phyloP scores from a whole-genome alignment of 352 stramenopile species.

The Phytophthora pisi region DNA sequence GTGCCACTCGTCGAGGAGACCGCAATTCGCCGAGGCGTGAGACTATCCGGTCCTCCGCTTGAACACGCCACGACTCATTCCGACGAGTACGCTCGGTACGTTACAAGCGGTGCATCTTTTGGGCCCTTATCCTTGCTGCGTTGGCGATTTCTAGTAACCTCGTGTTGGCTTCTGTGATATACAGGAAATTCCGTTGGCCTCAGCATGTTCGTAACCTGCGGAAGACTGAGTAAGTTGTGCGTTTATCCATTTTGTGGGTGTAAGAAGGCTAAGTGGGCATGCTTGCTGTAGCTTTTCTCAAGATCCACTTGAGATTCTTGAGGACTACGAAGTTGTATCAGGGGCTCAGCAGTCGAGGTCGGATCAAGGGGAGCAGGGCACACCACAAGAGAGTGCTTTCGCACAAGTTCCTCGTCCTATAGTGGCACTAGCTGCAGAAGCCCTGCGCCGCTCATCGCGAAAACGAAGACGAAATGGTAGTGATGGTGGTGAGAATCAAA shows the following conservation, averaged over 20 bases:
- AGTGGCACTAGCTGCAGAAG: slow-evolving; percentile 39
- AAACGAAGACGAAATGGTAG: slow-evolving; percentile 48
- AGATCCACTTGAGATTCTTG: slow-evolving; percentile 49
- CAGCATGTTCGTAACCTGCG: slow-evolving; percentile 64
- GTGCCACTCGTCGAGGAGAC: slow-evolving; percentile 39
- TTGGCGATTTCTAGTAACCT: not conserved
- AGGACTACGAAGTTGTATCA: slow-evolving; percentile 50
- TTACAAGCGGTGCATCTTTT: not conserved
- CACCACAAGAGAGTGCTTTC: slow-evolving; percentile 36
- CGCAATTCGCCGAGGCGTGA: slow-evolving; percentile 38
- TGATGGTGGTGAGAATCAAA: slow-evolving; percentile 6
- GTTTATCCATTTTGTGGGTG: slow-evolving; percentile 19
- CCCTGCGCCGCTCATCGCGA: slow-evolving; percentile 28
- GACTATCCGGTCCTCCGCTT: slow-evolving; percentile 48
- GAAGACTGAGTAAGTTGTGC: slow-evolving; percentile 52
- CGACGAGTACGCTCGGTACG: slow-evolving; percentile 52
- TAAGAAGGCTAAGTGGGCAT: slow-evolving; percentile 7
- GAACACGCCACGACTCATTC: slow-evolving; percentile 48
- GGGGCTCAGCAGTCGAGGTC: slow-evolving; percentile 1
- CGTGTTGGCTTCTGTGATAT: not conserved
- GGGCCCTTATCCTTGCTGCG: not conserved
- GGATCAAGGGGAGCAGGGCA: not conserved
- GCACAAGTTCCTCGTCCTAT: slow-evolving; percentile 48
- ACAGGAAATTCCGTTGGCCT: slow-evolving; percentile 83
- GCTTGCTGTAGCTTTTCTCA: slow-evolving; percentile 49